A percentile compares a stretch with the other conserved stretches of the same genome.
These are phyloP conservation scores for Cladosporium velox DNA, from an alignment of 2,329 filamentous ascomycete species.

Conservation along the genomic window DNA sequence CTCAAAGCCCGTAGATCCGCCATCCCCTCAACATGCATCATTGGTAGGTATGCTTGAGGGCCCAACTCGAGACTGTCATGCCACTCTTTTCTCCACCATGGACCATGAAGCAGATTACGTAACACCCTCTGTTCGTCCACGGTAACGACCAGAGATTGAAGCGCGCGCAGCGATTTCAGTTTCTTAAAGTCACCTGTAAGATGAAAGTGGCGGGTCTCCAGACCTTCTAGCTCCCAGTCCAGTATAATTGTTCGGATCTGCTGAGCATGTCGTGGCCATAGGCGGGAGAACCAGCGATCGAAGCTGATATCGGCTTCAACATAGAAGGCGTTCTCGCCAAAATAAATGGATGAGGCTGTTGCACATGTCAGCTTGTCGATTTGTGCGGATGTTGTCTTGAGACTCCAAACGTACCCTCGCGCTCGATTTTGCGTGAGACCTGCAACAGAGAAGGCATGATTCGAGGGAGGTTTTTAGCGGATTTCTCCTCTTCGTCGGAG, in stretches of 20 bases:
- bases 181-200: neutral
- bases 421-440: neutral
- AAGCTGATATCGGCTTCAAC: too few species aligned
- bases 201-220: neutral
- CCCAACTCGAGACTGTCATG: conserved; percentile 3
- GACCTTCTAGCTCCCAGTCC: too few species aligned
- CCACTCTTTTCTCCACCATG: neutral
- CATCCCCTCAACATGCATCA: conserved; percentile 28
- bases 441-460: neutral
- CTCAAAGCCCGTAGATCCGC: conserved; percentile 25
- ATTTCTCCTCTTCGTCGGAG: neutral
- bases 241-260: too few species aligned
- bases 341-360: conserved; percentile 28
- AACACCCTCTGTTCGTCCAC: neutral
- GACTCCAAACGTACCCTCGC: neutral
- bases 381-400: too few species aligned
- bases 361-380: neutral
- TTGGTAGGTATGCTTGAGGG: conserved; percentile 25
- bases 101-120: neutral
- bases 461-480: neutral
- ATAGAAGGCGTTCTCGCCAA: conserved; percentile 21
- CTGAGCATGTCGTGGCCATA: too few species aligned
- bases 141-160: neutral
- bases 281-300: too few species aligned
- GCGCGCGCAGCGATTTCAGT: neutral